Evolutionary conservation across 2,329 filamentous ascomycete genomes (phyloP), one percentile per base, ranked within the genome.

Genomic region (Colletotrichum paranaense): DNA sequence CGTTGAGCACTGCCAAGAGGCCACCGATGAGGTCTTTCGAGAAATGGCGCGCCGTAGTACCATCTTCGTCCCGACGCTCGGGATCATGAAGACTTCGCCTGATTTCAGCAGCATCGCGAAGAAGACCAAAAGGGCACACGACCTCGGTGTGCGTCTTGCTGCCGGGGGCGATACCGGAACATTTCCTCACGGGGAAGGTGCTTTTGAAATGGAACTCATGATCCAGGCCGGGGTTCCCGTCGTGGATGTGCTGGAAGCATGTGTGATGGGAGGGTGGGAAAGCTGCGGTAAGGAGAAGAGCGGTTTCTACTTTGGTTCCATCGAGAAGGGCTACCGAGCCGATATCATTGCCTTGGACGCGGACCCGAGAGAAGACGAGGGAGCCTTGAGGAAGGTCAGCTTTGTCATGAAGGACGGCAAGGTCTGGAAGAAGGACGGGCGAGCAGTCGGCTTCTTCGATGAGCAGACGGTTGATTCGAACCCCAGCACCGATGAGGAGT

Each of bases 371-470:
- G 74, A 79, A 24, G 85, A 88, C 67, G 46, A 78, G 1, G 75
- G 77, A 24, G 84, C 84, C 2, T 72, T 90, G 35, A 82, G 87
- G 65, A 84, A 82, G 70, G 85, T 90, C 1, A 81, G 78, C 65
- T 89, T 89, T 77, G 88, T 90, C 22, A 90, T 90, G 88, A 90
- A 90, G 77, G 88, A 90, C 76, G 88, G 82, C 1, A 82, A 77
- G 62, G 80, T 89, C 9, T 89, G 86, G 82, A 89, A 88, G 77
- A 67, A 76, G 49, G 77, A 79, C 6, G 80, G 82, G 3, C 74
- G 12, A 53, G 46, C 71, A 12, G 35, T 72, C 24, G 75, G 58
- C 19, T 74, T 56, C n/a, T 38, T 66, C 11, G 65, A 49, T 62
- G 67, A 30, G 58, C 60, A 14, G 42, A 62, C 30, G 4, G 52